Conservation (phyloP, 1,284 basidiomycete species). For the Cutaneotrichosporon cyanovorans region DNA sequence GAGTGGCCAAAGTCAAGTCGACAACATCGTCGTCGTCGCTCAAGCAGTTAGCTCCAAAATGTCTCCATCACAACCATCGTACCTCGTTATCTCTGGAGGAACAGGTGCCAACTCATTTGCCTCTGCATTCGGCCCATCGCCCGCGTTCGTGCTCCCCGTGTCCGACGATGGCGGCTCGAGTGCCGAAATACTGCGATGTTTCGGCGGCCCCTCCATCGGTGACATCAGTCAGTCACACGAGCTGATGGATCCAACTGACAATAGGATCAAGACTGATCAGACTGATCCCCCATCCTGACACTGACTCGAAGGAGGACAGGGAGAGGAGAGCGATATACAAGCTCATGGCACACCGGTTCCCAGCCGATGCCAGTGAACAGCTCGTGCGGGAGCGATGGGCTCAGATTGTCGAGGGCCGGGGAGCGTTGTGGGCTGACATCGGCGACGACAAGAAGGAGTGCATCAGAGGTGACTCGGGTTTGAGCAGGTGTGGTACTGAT, state of each 20-base stretch:
- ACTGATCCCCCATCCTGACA: conserved; percentile 45
- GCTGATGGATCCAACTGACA: background rate
- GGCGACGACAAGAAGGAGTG: conserved; percentile 83
- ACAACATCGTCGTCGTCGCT: too few relatives aligned
- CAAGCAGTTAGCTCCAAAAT: too few relatives aligned
- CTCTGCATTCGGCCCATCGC: conserved; percentile 47
- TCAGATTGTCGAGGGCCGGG: conserved; percentile 84
- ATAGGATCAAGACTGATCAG: conserved; percentile 49
- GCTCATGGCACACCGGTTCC: conserved; percentile 73
- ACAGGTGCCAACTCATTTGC: conserved; percentile 51
- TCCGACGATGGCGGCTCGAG: conserved; percentile 51
- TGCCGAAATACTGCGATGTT: conserved; percentile 47
- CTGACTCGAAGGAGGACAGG: conserved; percentile 22
- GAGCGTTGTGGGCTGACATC: conserved; percentile 76
- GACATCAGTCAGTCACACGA: conserved; percentile 44
- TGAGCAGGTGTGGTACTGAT: background rate
- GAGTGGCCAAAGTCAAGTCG: too few relatives aligned
- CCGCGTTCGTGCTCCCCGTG: conserved; percentile 47
- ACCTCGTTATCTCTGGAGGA: conserved; percentile 50
- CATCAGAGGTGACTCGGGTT: conserved; percentile 35
- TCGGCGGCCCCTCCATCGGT: conserved; percentile 48
- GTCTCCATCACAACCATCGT: conserved; percentile 18
- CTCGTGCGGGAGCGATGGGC: conserved; percentile 84
- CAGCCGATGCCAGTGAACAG: conserved; percentile 58
- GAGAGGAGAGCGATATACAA: conserved; percentile 57